phyloP scores from a whole-genome alignment of 2,329 filamentous ascomycete species.

The Purpureocillium lavendulum region DNA sequence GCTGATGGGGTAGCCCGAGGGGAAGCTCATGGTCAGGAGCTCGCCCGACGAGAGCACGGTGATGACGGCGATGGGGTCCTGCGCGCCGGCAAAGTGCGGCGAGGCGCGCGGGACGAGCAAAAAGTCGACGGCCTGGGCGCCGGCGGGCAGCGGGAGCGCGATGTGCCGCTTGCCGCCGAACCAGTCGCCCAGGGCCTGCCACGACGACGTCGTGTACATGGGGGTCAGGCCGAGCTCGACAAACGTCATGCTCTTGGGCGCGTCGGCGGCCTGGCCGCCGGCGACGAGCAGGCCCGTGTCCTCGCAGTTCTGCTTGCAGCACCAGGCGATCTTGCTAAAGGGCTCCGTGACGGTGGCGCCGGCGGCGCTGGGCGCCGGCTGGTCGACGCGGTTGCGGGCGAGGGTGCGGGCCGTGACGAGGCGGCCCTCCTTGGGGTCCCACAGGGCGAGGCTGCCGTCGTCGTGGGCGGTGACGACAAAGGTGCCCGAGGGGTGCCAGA shows the following conservation, averaged over 20 bases:
- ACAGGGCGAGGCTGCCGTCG: slow-evolving; percentile 86
- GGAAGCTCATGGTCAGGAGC: slow-evolving; percentile 82
- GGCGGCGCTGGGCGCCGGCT: slow-evolving; percentile 44
- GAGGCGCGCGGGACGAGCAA: slow-evolving; percentile 74
- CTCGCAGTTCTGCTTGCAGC: slow-evolving; percentile 86
- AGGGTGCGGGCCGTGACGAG: slow-evolving; percentile 78
- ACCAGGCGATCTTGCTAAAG: slow-evolving; percentile 78
- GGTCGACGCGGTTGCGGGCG: slow-evolving; percentile 64
- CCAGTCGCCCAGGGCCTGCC: slow-evolving; percentile 73
- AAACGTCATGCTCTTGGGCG: slow-evolving; percentile 74
- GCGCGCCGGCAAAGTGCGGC: slow-evolving; percentile 78
- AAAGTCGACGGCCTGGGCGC: slow-evolving; percentile 70
- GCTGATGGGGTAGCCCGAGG: slow-evolving; percentile 81
- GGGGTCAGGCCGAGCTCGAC: slow-evolving; percentile 85
- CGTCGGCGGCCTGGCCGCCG: slow-evolving; percentile 64
- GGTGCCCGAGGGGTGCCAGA: slow-evolving; percentile 93
- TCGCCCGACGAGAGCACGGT: slow-evolving; percentile 78
- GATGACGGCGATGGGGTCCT: slow-evolving; percentile 84
- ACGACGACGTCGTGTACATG: slow-evolving; percentile 83
- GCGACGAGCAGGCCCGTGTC: slow-evolving; percentile 84
- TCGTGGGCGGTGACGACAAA: slow-evolving; percentile 83
- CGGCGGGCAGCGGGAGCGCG: slow-evolving; percentile 66
- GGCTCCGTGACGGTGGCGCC: slow-evolving; percentile 60
- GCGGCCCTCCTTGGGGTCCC: slow-evolving; percentile 85
- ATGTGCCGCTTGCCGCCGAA: slow-evolving; percentile 69